Evolutionary conservation across 2,329 filamentous ascomycete genomes (phyloP), one percentile per base, ranked within the genome.

Genomic region (Colletotrichum gloeosporioides): DNA sequence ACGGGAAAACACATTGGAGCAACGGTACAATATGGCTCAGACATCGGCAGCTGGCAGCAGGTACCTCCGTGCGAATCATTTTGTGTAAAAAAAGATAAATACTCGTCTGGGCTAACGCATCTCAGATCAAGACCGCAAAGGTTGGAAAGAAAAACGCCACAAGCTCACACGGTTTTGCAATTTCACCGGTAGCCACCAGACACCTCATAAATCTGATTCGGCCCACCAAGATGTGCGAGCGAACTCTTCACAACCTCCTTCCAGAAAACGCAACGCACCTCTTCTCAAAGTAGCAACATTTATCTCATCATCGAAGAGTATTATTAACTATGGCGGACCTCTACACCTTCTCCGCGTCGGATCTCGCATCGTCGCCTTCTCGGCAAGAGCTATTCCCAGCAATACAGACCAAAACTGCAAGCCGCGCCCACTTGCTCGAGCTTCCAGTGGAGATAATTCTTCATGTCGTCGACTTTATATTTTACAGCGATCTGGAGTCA

Each of bases 91-190:
- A 12, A 49, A 49, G 5, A 49, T 6, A 9, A 3, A 10, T 5
- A 49, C 18, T 22, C 44, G 44, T 49, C 44, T 49, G 44, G 18
- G 44, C 44, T 49, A 4, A 49, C 44, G 22, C 44, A 49, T 49
- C 4, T 49, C 44, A 12, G 44, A 44, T 44, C 0, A 1, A 1
- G 10, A 13, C 1, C 1, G 44, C n/a, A 13, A 22, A 0, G 44
- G 44, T 49, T 49, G 10, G 44, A 22, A 44, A 44, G 39, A 44
- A 44, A 1, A 44, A 4, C 44, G 44, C 44, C 44, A 49, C 44
- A 49, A 3, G 0, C 44, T 22, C 10, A 49, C 22, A 49, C 2
- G 9, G n/a, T 3, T 49, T 49, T 3, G 44, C 44, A 0, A 1
- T 4, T 49, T 3, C 39, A 12, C 39, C 39, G 36, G 0, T 6